A percentile compares a stretch with the other conserved stretches of the same genome.
Conservation (phyloP, 2,329 filamentous ascomycete species). For the Penicillium sp. region DNA sequence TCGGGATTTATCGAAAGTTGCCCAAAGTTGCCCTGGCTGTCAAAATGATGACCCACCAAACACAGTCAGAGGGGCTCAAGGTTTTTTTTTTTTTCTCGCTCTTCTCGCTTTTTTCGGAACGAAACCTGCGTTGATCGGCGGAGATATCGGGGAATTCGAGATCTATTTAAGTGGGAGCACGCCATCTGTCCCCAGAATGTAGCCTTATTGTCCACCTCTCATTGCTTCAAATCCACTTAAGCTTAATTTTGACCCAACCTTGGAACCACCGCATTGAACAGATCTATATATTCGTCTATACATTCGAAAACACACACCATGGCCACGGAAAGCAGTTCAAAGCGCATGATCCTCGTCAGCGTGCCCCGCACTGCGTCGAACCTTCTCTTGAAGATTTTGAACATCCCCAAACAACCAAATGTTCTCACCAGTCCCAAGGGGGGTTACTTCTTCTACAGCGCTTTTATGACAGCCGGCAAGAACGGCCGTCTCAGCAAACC, state of each 20-base stretch:
- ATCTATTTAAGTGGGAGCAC: slow-evolving; percentile 6
- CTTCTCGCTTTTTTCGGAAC: not conserved
- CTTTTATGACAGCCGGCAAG: not conserved
- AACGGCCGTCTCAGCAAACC: slow-evolving; percentile 11
- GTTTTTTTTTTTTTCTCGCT: not conserved
- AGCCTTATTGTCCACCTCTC: not conserved
- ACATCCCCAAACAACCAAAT: slow-evolving; percentile 14
- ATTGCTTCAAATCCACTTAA: slow-evolving; percentile 3
- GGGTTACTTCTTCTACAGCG: slow-evolving; percentile 19
- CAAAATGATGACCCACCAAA: not conserved
- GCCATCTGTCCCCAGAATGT: slow-evolving; percentile 4
- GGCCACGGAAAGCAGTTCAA: not conserved
- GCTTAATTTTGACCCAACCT: not conserved
- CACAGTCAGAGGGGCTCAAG: not conserved
- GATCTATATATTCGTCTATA: not conserved
- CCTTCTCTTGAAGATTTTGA: slow-evolving; percentile 16
- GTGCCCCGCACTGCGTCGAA: slow-evolving; percentile 18
- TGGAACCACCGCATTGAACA: not conserved
- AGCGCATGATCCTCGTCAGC: slow-evolving; percentile 10
- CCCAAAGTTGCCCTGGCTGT: too few relatives aligned
- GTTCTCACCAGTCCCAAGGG: slow-evolving; percentile 3
- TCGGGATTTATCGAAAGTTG: not conserved
- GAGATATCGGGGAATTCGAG: not conserved
- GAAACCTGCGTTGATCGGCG: not conserved
- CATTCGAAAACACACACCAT: not conserved